Evolutionary conservation across 2,329 filamentous ascomycete species (phyloP).

Genomic region (Fusarium algeriense): DNA sequence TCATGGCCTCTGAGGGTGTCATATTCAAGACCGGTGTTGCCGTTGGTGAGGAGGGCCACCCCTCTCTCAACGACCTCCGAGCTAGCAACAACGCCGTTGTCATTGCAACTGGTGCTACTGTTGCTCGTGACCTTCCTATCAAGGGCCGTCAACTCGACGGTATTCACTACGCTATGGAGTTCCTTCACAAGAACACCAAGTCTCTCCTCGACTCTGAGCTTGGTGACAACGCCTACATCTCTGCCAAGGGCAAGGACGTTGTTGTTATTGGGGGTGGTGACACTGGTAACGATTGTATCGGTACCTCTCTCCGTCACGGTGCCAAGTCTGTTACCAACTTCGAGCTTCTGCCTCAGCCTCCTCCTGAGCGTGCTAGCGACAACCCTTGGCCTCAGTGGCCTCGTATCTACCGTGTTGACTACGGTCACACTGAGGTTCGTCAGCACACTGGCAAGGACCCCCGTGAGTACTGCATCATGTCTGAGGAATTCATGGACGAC

Average conservation of each 20-base stretch:
- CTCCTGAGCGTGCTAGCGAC: conserved; percentile 88
- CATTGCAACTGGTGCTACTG: conserved; percentile 91
- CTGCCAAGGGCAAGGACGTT: conserved; percentile 94
- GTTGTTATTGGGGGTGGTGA: conserved; percentile 98
- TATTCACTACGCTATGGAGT: conserved; percentile 97
- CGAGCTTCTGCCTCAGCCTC: conserved; percentile 92
- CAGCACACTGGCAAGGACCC: conserved; percentile 97
- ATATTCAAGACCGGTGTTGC: conserved; percentile 82
- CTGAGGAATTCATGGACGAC: conserved; percentile 93
- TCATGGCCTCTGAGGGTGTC: conserved; percentile 91
- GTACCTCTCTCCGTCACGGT: conserved; percentile 93
- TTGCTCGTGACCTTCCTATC: conserved; percentile 92
- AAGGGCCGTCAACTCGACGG: conserved; percentile 89
- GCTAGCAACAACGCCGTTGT: conserved; percentile 84
- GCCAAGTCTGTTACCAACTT: conserved; percentile 98
- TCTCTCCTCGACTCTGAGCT: conserved; percentile 93
- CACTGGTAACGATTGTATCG: conserved; percentile 97
- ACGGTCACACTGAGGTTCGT: conserved; percentile 94
- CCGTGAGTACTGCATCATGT: conserved; percentile 98
- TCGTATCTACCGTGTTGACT: conserved; percentile 97
- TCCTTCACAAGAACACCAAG: conserved; percentile 97
- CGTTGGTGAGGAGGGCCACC: conserved; percentile 77
- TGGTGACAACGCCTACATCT: conserved; percentile 86
- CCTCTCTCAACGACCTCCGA: conserved; percentile 77
- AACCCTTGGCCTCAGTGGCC: conserved; percentile 99